Evolutionary conservation across 2,329 filamentous ascomycete species (phyloP).

Genomic region (Apiospora marii): DNA sequence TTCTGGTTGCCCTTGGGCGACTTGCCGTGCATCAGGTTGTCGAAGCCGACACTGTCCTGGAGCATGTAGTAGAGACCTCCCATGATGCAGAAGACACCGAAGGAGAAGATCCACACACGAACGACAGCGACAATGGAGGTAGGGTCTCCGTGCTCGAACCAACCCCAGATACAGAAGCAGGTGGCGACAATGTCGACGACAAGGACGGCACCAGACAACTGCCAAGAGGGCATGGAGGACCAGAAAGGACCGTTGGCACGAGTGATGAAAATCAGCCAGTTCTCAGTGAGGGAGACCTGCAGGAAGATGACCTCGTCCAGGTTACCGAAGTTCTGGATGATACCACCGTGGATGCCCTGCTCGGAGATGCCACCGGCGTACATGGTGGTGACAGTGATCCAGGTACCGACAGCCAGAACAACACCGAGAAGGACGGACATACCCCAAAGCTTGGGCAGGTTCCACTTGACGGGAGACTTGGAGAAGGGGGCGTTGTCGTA

Average conservation of each 20-base stretch:
- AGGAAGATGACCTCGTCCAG: constrained; percentile 87
- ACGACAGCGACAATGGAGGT: constrained; percentile 86
- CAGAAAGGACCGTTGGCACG: constrained; percentile 93
- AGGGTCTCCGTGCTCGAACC: constrained; percentile 70
- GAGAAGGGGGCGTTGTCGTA: constrained; percentile 93
- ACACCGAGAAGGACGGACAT: constrained; percentile 87
- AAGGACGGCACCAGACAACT: constrained; percentile 79
- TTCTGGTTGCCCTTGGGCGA: constrained; percentile 81
- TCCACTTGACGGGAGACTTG: constrained; percentile 91
- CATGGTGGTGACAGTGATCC: constrained; percentile 91
- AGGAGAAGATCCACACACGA: constrained; percentile 90
- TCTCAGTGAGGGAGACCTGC: constrained; percentile 89
- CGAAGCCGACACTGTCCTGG: constrained; percentile 81
- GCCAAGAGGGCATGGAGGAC: constrained; percentile 89
- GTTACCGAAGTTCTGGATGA: constrained; percentile 88
- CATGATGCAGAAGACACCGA: constrained; percentile 87
- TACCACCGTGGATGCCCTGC: constrained; percentile 71
- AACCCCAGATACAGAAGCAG: constrained; percentile 86
- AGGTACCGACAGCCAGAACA: constrained; percentile 83
- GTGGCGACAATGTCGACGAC: constrained; percentile 85
- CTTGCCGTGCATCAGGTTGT: constrained; percentile 94
- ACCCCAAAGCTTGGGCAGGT: constrained; percentile 91
- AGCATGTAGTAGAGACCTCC: constrained; percentile 79
- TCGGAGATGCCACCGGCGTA: constrained; percentile 54
- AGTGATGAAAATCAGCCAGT: constrained; percentile 97